A percentile compares a stretch with the other conserved stretches of the same genome.
phyloP scores from a whole-genome alignment of 164 flowering plant species.

The Liquidambar formosana region DNA sequence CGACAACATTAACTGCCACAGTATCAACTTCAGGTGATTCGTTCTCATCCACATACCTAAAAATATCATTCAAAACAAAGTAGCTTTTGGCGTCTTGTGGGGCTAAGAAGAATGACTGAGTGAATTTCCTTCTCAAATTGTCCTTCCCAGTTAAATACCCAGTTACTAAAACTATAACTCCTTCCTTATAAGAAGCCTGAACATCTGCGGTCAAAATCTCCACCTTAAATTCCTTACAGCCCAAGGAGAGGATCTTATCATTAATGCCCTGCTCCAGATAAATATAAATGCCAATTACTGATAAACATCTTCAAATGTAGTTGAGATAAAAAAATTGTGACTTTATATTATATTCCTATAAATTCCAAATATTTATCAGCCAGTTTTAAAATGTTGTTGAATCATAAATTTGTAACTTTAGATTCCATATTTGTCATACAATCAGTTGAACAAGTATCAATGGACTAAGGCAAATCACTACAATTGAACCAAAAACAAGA shows the following conservation, averaged over 20 bases:
- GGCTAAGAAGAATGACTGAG: conserved; percentile 44
- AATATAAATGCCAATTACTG: not conserved
- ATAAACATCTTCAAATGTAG: too few relatives aligned
- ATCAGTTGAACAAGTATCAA: too few relatives aligned
- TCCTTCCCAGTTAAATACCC: conserved; percentile 36
- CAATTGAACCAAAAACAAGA: too few relatives aligned
- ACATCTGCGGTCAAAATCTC: conserved; percentile 32
- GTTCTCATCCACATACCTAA: conserved; percentile 28
- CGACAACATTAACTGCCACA: not conserved
- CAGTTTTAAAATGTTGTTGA: too few relatives aligned
- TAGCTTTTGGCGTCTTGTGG: conserved; percentile 28
- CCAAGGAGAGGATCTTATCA: conserved; percentile 31
- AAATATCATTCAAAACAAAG: conserved; percentile 42
- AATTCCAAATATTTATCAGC: too few relatives aligned
- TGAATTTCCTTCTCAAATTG: conserved; percentile 22
- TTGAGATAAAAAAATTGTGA: too few relatives aligned
- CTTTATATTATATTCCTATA: too few relatives aligned
- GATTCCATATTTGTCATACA: too few relatives aligned
- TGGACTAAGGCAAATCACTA: too few relatives aligned
- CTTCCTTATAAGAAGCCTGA: conserved; percentile 31
- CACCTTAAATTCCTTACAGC: conserved; percentile 14
- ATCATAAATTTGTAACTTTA: too few relatives aligned
- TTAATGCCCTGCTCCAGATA: conserved; percentile 35
- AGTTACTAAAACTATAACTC: conserved; percentile 39
- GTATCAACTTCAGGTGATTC: conserved; percentile 1